Percentiles rank a stretch among this genome's conserved stretches.
phyloP scores from a whole-genome alignment of 2,329 filamentous ascomycete genomes.

The Calonectria honghensis region DNA sequence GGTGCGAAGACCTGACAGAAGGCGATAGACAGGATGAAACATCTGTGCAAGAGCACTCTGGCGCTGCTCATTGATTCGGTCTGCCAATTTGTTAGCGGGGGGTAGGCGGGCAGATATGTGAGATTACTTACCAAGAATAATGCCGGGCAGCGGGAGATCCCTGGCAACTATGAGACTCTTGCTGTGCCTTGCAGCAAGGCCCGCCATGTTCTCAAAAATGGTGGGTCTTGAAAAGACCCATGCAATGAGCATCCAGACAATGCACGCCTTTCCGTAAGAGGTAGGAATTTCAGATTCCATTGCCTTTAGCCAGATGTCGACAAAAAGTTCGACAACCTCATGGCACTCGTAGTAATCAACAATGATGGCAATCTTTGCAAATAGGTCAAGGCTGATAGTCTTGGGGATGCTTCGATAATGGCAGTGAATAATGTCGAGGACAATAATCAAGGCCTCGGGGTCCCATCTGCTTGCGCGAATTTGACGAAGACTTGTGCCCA shows the following conservation, averaged over 20 bases:
- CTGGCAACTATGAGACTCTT: constrained; percentile 13
- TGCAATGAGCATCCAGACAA: constrained; percentile 43
- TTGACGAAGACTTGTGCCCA: constrained; percentile 29
- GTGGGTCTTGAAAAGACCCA: constrained; percentile 40
- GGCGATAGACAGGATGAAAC: constrained; percentile 16
- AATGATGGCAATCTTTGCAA: constrained; percentile 55
- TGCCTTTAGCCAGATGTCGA: constrained; percentile 38
- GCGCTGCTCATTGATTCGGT: constrained; percentile 25
- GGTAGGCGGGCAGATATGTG: too few species aligned
- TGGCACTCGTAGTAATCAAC: constrained; percentile 58
- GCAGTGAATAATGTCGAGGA: constrained; percentile 57
- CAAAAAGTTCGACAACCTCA: constrained; percentile 50
- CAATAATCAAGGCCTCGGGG: constrained; percentile 52
- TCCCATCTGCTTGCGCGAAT: constrained; percentile 53
- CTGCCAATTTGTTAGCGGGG: constrained; percentile 8
- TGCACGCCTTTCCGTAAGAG: constrained; percentile 20
- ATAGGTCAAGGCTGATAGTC: constrained; percentile 46
- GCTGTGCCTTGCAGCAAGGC: constrained; percentile 36
- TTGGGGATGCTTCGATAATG: constrained; percentile 50
- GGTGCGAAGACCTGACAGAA: neutral
- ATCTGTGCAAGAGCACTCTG: neutral
- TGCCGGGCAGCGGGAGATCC: constrained; percentile 26
- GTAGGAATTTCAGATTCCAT: neutral
- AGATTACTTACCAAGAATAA: constrained; percentile 29
- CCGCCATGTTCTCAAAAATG: constrained; percentile 28